phyloP scores from a whole-genome alignment of 352 stramenopile species.

The Phytophthora hybrid region DNA sequence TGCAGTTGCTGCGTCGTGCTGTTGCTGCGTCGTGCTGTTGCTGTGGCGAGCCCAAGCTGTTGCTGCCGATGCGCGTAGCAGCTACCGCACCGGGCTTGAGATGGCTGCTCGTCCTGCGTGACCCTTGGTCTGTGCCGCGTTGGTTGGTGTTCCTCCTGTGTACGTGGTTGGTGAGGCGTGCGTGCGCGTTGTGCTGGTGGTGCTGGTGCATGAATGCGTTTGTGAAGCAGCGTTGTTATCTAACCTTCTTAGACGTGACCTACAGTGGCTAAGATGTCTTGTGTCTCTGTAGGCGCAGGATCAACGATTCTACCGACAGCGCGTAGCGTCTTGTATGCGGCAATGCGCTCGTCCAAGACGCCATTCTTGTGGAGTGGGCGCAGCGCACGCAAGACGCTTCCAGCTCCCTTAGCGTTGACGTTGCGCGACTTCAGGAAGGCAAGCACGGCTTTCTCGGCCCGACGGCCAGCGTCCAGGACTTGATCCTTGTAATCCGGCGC shows the following conservation, averaged over 20 bases:
- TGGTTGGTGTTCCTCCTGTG: too few relatives aligned
- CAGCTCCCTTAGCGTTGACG: conserved; percentile 8
- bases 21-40: too few relatives aligned
- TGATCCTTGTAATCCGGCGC: conserved; percentile 18
- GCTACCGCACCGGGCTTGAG: too few relatives aligned
- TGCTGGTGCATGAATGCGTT: too few relatives aligned
- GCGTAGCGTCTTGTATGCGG: conserved; percentile 11
- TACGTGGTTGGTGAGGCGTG: too few relatives aligned
- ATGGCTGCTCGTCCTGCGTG: too few relatives aligned
- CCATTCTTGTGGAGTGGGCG: conserved; percentile 12
- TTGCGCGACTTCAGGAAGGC: conserved; percentile 4
- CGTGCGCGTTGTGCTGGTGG: too few relatives aligned
- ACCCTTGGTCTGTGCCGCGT: too few relatives aligned
- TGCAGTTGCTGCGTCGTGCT: too few relatives aligned
- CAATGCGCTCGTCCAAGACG: background rate
- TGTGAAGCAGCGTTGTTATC: too few relatives aligned
- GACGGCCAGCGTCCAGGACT: background rate
- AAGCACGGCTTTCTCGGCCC: conserved; percentile 1
- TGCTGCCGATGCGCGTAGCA: too few relatives aligned
- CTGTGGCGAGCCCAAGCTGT: too few relatives aligned
- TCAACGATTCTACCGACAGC: conserved; percentile 3
- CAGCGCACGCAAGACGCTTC: conserved; percentile 12
- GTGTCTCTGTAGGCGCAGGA: conserved; percentile 8
- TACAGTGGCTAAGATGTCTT: conserved; percentile 7
- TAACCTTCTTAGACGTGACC: conserved; percentile 3